Evolutionary conservation across 192 early-diverging fungal species (phyloP), one percentile per base, ranked within the genome.

Genomic region (Umbelopsis sp.): DNA sequence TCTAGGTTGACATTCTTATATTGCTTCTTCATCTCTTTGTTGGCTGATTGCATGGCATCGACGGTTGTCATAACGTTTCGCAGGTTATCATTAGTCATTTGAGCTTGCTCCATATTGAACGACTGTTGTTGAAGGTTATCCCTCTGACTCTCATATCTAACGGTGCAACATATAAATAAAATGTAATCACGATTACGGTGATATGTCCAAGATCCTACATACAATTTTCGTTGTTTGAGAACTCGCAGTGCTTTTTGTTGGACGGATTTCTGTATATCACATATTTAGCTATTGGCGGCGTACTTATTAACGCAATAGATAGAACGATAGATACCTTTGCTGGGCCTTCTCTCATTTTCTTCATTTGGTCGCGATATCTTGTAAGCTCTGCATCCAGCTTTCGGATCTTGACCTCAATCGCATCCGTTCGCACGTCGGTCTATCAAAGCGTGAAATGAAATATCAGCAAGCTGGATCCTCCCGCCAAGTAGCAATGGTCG

Each of bases 101-200:
- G 79, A 49, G 95, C 93, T 84, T 97, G 95, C 80, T 99, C 98
- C 98, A 99, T 99, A 83, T 98, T 99, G 77, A 96, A 98, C 34
- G 96, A 91, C 81, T 98, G 96, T 79, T 97, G 96, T 81, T 91
- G 91, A 51, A 98, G 86, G 74, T 96, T 92, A 71, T 99, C 96
- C 44, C 95, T 86, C 80, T 98, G 97, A 29, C 83, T 84, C 80
- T 99, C 98, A 78, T 97, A 93, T 21, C 88, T 93, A 74, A 22
- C n/a, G 12, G 14, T 12, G 24, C 25, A 43, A 6, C 50, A 25
- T 7, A 66, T 34, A 24, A 34, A 38, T 24, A 8, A 16, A 24
- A 1, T 2, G 32, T 0, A 24, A 1, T 1, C 26, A 38, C 2
- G 29, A 12, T 67, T n/a, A 59, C 6, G 50, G 24, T 24, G n/a